phyloP scores from a whole-genome alignment of 2,329 filamentous ascomycete species.

The Saccharata proteae region DNA sequence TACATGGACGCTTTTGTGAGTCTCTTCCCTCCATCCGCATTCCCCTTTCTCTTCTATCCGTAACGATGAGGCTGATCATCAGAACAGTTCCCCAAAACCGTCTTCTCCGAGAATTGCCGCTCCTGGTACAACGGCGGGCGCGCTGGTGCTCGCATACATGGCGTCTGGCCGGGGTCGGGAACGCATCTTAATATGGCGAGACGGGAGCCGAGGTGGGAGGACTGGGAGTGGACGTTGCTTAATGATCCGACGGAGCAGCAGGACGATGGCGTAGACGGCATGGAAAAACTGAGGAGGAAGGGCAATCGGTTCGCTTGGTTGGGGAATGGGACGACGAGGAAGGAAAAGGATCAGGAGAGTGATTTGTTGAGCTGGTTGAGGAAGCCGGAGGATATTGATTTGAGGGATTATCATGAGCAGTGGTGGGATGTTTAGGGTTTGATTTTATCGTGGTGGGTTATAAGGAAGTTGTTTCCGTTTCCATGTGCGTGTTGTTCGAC shows the following conservation, averaged over 20 bases:
- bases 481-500: too few relatives aligned
- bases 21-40: too few relatives aligned
- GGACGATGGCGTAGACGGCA: too few relatives aligned
- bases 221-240: constrained; percentile 45
- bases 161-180: constrained; percentile 58
- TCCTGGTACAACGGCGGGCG: constrained; percentile 60
- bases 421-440: too few relatives aligned
- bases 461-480: too few relatives aligned
- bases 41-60: too few relatives aligned
- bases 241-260: too few relatives aligned
- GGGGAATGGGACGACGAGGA: constrained; percentile 53
- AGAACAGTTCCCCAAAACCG: constrained; percentile 40
- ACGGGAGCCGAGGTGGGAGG: constrained; percentile 46
- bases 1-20: constrained; percentile 44
- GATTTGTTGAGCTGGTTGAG: constrained; percentile 55
- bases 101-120: constrained; percentile 50
- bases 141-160: constrained; percentile 45
- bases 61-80: too few relatives aligned
- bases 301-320: constrained; percentile 49
- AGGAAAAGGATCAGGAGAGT: constrained; percentile 42
- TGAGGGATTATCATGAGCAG: constrained; percentile 52
- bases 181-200: constrained; percentile 48
- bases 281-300: constrained; percentile 12
- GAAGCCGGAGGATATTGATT: constrained; percentile 42
- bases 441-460: too few relatives aligned